These are phyloP conservation scores for Citrus mangshanensis DNA, from an alignment of 345 rosid genomes.

Conservation along the genomic window DNA sequence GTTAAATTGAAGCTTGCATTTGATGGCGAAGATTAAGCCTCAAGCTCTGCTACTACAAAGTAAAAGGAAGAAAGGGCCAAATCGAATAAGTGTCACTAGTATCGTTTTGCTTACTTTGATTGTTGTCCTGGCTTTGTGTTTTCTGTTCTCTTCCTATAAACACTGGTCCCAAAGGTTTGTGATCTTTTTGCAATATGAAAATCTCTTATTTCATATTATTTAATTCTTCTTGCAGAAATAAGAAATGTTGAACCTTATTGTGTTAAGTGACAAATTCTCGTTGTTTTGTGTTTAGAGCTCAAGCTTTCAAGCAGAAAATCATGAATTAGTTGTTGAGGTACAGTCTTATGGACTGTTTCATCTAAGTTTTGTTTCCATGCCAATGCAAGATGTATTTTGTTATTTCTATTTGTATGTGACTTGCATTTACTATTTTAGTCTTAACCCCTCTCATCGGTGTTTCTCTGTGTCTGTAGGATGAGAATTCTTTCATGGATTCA, in stretches of 20 bases:
- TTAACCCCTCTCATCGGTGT: not conserved
- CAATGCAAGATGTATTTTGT: not conserved
- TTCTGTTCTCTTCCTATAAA: constrained; percentile 55
- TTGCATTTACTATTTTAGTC: not conserved
- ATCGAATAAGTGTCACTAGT: constrained; percentile 49
- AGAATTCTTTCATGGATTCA: constrained; percentile 26
- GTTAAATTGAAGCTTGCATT: constrained; percentile 23
- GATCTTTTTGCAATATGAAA: not conserved
- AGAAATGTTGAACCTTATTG: not conserved
- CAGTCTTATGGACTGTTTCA: not conserved
- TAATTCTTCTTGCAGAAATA: not conserved
- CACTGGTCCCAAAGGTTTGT: constrained; percentile 59
- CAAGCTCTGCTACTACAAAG: constrained; percentile 71
- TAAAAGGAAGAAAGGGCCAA: constrained; percentile 72
- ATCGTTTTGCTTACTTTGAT: constrained; percentile 43
- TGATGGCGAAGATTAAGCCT: constrained; percentile 80
- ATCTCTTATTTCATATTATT: not conserved
- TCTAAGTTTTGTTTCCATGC: not conserved
- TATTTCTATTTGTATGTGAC: not conserved
- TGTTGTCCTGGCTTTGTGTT: constrained; percentile 39
- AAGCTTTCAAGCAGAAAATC: constrained; percentile 34
- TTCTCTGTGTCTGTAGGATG: constrained; percentile 27
- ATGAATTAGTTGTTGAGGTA: constrained; percentile 49
- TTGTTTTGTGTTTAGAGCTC: constrained; percentile 43
- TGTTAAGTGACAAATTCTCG: not conserved